A percentile compares a stretch with the other conserved stretches of the same genome.
phyloP scores from a whole-genome alignment of 495 filamentous ascomycete species.

The Daldinia vernicosa region DNA sequence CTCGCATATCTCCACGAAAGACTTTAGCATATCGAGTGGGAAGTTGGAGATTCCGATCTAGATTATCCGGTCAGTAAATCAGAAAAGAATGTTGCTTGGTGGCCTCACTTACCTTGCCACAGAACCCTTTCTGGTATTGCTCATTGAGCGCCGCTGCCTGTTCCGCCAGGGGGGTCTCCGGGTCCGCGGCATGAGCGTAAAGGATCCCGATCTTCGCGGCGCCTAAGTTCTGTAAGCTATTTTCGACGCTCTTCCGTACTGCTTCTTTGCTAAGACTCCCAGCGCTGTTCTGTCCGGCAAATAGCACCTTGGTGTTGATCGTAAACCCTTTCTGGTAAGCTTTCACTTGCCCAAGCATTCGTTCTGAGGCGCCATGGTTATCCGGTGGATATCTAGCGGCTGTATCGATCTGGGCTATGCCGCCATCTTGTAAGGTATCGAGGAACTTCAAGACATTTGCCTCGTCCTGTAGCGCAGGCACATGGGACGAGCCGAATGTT shows the following conservation, averaged over 20 bases:
- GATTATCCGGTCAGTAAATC: neutral
- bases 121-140: neutral
- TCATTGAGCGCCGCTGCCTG: neutral
- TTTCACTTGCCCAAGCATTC: slow-evolving; percentile 37
- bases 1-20: slow-evolving; percentile 54
- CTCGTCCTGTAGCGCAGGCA: neutral
- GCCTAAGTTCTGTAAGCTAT: neutral
- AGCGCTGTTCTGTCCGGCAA: neutral
- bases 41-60: slow-evolving; percentile 48
- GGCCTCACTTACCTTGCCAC: neutral
- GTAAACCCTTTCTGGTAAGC: slow-evolving; percentile 38
- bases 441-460: neutral
- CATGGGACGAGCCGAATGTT: neutral
- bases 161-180: neutral
- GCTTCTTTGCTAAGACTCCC: neutral
- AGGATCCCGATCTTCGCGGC: neutral
- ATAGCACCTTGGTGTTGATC: slow-evolving; percentile 43
- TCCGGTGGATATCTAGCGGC: slow-evolving; percentile 29
- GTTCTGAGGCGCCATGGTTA: slow-evolving; percentile 34
- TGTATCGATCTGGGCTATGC: slow-evolving; percentile 27
- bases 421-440: neutral
- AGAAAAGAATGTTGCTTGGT: neutral
- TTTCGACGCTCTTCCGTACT: neutral
- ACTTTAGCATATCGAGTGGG: slow-evolving; percentile 50
- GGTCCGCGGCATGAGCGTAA: neutral